Conservation (phyloP, 176 grass and related monocot genomes). For the Musa schizocarpa region DNA sequence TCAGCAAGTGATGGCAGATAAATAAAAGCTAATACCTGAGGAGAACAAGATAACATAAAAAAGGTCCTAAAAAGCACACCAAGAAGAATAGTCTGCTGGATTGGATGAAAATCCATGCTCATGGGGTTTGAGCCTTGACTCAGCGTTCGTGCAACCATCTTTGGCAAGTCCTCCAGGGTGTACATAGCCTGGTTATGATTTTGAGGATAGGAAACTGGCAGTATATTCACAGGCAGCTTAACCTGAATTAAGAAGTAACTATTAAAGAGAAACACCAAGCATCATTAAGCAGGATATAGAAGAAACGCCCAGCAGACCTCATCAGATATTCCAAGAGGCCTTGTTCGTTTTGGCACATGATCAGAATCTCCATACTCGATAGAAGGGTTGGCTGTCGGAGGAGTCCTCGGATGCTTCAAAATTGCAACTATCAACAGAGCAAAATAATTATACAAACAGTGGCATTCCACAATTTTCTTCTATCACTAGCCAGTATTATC, state of each 20-base stretch:
- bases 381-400: conserved; percentile 52
- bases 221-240: conserved; percentile 82
- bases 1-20: neutral
- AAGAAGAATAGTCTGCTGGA: conserved; percentile 89
- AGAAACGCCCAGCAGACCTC: conserved; percentile 48
- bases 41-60: conserved; percentile 11
- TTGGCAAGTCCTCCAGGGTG: conserved; percentile 80
- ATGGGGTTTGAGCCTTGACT: conserved; percentile 77
- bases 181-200: conserved; percentile 59
- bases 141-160: conserved; percentile 56
- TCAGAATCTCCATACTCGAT: conserved; percentile 93
- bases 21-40: neutral
- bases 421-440: conserved; percentile 41
- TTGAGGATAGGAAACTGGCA: conserved; percentile 66
- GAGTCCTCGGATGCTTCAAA: conserved; percentile 88
- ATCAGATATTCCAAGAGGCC: conserved; percentile 86
- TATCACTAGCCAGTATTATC: conserved; percentile 6
- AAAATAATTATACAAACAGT: conserved; percentile 6
- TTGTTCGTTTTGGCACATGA: conserved; percentile 67
- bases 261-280: conserved; percentile 21
- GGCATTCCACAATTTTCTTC: conserved; percentile 10
- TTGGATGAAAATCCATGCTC: conserved; percentile 99
- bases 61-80: conserved; percentile 31
- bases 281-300: conserved; percentile 9
- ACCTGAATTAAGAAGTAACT: conserved; percentile 37